phyloP scores from a whole-genome alignment of 306 rosid species.

The Ammopiptanthus mongolicus region DNA sequence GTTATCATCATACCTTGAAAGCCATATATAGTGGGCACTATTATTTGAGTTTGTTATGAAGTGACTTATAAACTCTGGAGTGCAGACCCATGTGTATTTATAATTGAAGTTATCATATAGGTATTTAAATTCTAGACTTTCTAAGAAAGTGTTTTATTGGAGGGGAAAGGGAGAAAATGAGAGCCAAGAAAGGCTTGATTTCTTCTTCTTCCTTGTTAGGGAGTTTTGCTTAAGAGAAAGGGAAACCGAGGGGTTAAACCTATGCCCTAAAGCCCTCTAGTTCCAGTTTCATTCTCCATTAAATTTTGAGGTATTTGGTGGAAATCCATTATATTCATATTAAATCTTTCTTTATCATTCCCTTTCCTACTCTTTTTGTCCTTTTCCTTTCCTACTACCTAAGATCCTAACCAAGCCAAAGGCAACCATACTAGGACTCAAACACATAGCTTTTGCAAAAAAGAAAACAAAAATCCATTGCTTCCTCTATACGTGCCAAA shows the following conservation, averaged over 20 bases:
- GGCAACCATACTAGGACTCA: not conserved
- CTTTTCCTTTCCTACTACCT: not conserved
- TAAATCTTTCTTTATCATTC: not conserved
- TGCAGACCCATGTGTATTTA: too few species aligned
- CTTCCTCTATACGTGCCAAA: not conserved
- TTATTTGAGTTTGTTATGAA: too few species aligned
- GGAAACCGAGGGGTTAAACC: not conserved
- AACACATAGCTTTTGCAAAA: not conserved
- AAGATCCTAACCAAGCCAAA: not conserved
- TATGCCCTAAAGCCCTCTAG: not conserved
- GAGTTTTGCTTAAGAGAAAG: not conserved
- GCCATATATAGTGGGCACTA: too few species aligned
- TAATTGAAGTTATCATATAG: not conserved
- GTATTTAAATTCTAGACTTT: too few species aligned
- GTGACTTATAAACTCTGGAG: too few species aligned
- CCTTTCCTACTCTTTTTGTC: not conserved
- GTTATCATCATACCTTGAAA: not conserved
- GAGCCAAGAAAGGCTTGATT: too few species aligned
- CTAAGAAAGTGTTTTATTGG: too few species aligned
- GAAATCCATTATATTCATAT: too few species aligned
- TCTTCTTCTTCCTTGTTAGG: too few species aligned
- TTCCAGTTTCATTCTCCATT: too few species aligned
- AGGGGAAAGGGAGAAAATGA: too few species aligned
- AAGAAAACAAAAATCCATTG: not conserved
- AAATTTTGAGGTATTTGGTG: too few species aligned